Evolutionary conservation across 305 asterid species (phyloP), one percentile per base, ranked within the genome.

Genomic region (Fraxinus baroniana): DNA sequence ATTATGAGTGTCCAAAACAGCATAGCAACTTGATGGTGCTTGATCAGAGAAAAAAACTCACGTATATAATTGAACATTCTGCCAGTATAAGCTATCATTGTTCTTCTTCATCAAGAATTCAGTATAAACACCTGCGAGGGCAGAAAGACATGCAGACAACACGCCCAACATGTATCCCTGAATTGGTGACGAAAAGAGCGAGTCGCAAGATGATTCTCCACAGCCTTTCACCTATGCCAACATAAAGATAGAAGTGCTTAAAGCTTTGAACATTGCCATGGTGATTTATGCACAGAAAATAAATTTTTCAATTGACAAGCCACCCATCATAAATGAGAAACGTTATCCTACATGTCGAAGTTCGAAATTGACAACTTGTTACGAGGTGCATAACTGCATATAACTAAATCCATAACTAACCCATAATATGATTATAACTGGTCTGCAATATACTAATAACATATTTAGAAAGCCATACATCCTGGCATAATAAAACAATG

Each of bases 51-150:
- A 79, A 57, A 85, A 84, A 80, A 87, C 97, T 85, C 88, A 93
- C 98, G 98, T 89, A 80, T 96, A 96, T 83, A 96, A 87, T 81
- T 91, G 99, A 81, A 93, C 85, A 80, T 96, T 94, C 88, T 94
- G 99, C 99, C 99, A 96, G 85, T 93, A 96, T 32, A 96, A 88
- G 90, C 98, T 96, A 88, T 96, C 99, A 74, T 91, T 94, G 84
- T 92, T 96, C 97, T 92, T 96, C 90, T 96, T 96, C 99, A 96
- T 94, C 92, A 94, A 86, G 90, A 94, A 96, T 82, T 95, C 99
- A 1, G 99, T 95, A 90, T 95, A 95, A 83, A 95, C 98, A 55
- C 99, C 98, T 36, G 98, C 99, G 82, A 93, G 80, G 78, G 99
- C 98, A 46, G 99, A 95, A 86, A 95, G 94, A 87, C 97, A 94